These are phyloP conservation scores for Prunus padus DNA, from an alignment of 306 rosid genomes.

Conservation along the genomic window DNA sequence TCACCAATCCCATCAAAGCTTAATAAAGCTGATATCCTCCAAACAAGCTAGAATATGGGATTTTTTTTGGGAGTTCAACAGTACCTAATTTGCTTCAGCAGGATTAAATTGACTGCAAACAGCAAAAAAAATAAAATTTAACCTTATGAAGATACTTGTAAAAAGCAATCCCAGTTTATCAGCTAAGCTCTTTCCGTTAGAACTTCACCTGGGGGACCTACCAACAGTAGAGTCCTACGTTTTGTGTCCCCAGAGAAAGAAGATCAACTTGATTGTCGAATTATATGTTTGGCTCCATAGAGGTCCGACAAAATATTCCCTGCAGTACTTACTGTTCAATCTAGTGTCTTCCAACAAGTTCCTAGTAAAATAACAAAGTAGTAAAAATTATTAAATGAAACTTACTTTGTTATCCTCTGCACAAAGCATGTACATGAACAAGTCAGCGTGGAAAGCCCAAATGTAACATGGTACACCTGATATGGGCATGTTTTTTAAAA, in stretches of 20 bases:
- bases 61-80: background rate
- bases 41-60: background rate
- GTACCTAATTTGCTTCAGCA: background rate
- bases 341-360: slow-evolving; percentile 26
- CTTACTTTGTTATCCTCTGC: slow-evolving; percentile 10
- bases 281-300: slow-evolving; percentile 34
- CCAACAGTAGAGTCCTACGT: slow-evolving; percentile 22
- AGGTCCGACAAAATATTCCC: slow-evolving; percentile 26
- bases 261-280: slow-evolving; percentile 28
- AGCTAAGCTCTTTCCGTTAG: slow-evolving; percentile 18
- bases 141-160: background rate
- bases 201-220: slow-evolving; percentile 23
- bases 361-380: slow-evolving; percentile 20
- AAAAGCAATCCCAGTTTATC: slow-evolving; percentile 11
- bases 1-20: background rate
- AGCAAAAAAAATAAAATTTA: background rate
- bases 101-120: background rate
- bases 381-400: slow-evolving; percentile 26
- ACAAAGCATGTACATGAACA: slow-evolving; percentile 42
- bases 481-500: background rate
- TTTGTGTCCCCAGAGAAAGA: slow-evolving; percentile 22
- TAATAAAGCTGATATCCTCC: background rate
- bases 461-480: slow-evolving; percentile 17
- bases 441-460: slow-evolving; percentile 22
- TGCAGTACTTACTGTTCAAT: slow-evolving; percentile 31